Evolutionary conservation across 768 basidiomycete genomes (phyloP), one percentile per base, ranked within the genome.

Genomic region (Kwoniella bestiolae): DNA sequence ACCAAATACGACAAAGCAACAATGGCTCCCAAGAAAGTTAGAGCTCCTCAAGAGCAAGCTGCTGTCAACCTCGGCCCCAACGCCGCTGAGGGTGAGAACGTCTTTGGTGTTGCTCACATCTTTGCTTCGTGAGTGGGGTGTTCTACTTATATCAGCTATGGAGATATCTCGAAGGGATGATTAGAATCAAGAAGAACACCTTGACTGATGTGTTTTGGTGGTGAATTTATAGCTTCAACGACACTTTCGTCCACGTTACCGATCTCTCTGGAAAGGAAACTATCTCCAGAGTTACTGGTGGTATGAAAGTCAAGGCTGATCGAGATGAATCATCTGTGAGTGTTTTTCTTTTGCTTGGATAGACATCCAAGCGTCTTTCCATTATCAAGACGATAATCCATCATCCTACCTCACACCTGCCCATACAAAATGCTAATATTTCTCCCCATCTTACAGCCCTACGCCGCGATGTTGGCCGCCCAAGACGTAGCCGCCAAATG

Each of bases 291-390:
- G 93, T 97, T 69, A 98, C 96, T 73, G 94, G 94, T 82, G 96
- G 96, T 67, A 98, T 98, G 96, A 98, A 98, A 86, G 96, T 99
- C 84, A 99, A 98, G 86, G 96, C 95, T 12, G 96, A 99, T 84
- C 91, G 96, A 84, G 96, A 99, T 85, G 96, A 99, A 85, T 97
- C 94, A 45, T 97, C 94, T 92, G 96, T 79, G 63, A 71, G 78
- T 74, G 38, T 11, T n/a, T 11, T 25, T 45, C 12, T n/a, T 32
- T 8, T 18, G 5, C 28, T 44, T 26, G 14, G 9, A n/a, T n/a
- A n/a, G n/a, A n/a, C n/a, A n/a, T n/a, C n/a, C n/a, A n/a, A n/a
- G n/a, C n/a, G n/a, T n/a, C n/a, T n/a, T n/a, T n/a, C n/a, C n/a
- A n/a, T n/a, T n/a, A n/a, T n/a, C n/a, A n/a, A n/a, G n/a, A n/a